phyloP scores from a whole-genome alignment of 768 basidiomycete species.

The Amanita subjunquillea region DNA sequence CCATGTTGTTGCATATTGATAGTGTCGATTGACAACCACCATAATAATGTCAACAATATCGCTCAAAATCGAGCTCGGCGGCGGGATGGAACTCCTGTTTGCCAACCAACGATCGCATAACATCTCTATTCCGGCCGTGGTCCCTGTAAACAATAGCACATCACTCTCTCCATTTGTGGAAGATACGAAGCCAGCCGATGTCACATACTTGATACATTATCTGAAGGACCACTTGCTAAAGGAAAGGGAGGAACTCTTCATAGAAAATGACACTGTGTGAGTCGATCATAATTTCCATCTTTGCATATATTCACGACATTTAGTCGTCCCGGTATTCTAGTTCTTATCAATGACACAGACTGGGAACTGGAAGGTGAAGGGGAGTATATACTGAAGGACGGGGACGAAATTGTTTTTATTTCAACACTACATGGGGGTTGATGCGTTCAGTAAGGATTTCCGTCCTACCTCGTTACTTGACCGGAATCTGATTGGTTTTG shows the following conservation, averaged over 20 bases:
- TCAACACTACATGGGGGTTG: constrained; percentile 92
- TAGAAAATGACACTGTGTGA: constrained; percentile 82
- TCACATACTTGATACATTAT: constrained; percentile 71
- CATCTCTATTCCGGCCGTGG: constrained; percentile 40
- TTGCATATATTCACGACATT: neutral
- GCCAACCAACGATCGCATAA: constrained; percentile 51
- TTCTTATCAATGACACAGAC: constrained; percentile 94
- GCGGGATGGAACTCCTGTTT: constrained; percentile 83
- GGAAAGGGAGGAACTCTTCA: constrained; percentile 83
- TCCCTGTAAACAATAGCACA: constrained; percentile 27
- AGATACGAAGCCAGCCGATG: constrained; percentile 37
- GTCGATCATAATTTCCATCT: constrained; percentile 16
- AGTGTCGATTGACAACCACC: neutral
- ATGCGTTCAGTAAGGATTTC: neutral
- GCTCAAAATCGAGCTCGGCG: constrained; percentile 69
- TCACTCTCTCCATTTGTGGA: constrained; percentile 4
- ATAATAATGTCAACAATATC: constrained; percentile 14
- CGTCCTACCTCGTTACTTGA: neutral
- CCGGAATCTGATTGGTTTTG: neutral
- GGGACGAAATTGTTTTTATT: constrained; percentile 93
- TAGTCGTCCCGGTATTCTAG: constrained; percentile 93
- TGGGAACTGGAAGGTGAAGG: constrained; percentile 98
- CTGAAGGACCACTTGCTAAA: constrained; percentile 69
- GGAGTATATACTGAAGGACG: constrained; percentile 63
- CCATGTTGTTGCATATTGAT: too few relatives aligned